phyloP scores from a whole-genome alignment of 2,329 filamentous ascomycete genomes.

The Hypoxylon sp. region DNA sequence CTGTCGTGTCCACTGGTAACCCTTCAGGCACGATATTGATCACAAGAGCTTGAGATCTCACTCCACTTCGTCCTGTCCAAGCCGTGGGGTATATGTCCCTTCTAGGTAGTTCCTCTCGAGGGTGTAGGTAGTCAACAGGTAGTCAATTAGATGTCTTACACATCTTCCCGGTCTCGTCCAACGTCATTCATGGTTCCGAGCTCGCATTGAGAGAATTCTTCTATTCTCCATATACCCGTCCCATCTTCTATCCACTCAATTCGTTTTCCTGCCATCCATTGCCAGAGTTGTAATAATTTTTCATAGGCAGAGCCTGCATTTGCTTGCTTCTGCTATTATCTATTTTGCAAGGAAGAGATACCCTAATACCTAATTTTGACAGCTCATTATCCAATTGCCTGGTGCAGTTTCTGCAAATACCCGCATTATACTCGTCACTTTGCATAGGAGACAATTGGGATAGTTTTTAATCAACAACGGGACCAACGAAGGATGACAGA shows the following conservation, averaged over 20 bases:
- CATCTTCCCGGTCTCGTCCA: conserved; percentile 39
- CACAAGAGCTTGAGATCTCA: conserved; percentile 53
- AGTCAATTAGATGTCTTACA: conserved; percentile 42
- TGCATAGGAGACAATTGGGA: conserved; percentile 38
- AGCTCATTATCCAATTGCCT: conserved; percentile 44
- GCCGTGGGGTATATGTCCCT: conserved; percentile 47
- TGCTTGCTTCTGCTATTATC: conserved; percentile 38
- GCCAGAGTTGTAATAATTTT: conserved; percentile 35
- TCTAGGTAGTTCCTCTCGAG: conserved; percentile 40
- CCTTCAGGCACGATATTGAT: conserved; percentile 53
- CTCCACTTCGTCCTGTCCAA: conserved; percentile 47
- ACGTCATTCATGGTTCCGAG: conserved; percentile 44
- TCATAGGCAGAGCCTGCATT: conserved; percentile 46
- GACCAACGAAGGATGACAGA: conserved; percentile 45
- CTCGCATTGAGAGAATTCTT: conserved; percentile 46
- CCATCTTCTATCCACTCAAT: conserved; percentile 50
- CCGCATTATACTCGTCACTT: conserved; percentile 43
- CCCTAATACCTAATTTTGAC: conserved; percentile 39
- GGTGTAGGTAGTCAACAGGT: conserved; percentile 29
- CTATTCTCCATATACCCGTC: conserved; percentile 46
- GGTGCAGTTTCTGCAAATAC: conserved; percentile 43
- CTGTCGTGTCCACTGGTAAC: conserved; percentile 52
- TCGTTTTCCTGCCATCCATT: conserved; percentile 50
- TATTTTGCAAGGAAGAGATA: conserved; percentile 46
- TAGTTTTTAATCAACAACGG: conserved; percentile 28